Percentiles rank a stretch among this genome's conserved stretches.
These are phyloP conservation scores for Capronia americana DNA, from an alignment of 2,329 filamentous ascomycete species.

Conservation along the genomic window DNA sequence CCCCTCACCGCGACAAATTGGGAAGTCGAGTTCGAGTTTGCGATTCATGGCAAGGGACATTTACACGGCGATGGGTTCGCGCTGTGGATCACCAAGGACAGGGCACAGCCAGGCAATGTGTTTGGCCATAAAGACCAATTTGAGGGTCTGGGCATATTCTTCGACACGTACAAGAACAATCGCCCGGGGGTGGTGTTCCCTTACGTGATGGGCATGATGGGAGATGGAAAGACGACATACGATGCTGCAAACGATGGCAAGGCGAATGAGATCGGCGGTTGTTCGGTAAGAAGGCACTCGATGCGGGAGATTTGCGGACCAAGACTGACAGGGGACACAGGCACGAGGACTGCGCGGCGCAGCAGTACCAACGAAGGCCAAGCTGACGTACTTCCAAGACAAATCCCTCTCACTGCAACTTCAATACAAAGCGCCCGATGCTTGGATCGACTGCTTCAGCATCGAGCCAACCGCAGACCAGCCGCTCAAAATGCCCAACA, in stretches of 20 bases:
- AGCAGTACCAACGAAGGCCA: slow-evolving; percentile 79
- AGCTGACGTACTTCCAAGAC: slow-evolving; percentile 95
- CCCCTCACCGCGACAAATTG: slow-evolving; percentile 97
- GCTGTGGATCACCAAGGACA: slow-evolving; percentile 96
- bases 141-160: slow-evolving; percentile 91
- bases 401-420: slow-evolving; percentile 88
- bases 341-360: slow-evolving; percentile 86
- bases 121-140: slow-evolving; percentile 90
- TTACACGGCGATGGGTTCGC: slow-evolving; percentile 96
- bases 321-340: slow-evolving; percentile 44
- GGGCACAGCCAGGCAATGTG: slow-evolving; percentile 78
- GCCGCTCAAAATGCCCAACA: slow-evolving; percentile 77
- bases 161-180: slow-evolving; percentile 99
- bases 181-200: slow-evolving; percentile 93
- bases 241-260: slow-evolving; percentile 96
- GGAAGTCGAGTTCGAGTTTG: slow-evolving; percentile 97
- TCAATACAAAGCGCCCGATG: slow-evolving; percentile 88
- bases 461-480: slow-evolving; percentile 64
- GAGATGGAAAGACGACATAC: slow-evolving; percentile 86
- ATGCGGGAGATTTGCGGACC: neutral
- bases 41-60: slow-evolving; percentile 85
- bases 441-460: slow-evolving; percentile 91
- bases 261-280: slow-evolving; percentile 88
- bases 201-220: slow-evolving; percentile 98
- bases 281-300: slow-evolving; percentile 66